phyloP scores from a whole-genome alignment of 208 protist genomes.

The Crithidia fasciculata region DNA sequence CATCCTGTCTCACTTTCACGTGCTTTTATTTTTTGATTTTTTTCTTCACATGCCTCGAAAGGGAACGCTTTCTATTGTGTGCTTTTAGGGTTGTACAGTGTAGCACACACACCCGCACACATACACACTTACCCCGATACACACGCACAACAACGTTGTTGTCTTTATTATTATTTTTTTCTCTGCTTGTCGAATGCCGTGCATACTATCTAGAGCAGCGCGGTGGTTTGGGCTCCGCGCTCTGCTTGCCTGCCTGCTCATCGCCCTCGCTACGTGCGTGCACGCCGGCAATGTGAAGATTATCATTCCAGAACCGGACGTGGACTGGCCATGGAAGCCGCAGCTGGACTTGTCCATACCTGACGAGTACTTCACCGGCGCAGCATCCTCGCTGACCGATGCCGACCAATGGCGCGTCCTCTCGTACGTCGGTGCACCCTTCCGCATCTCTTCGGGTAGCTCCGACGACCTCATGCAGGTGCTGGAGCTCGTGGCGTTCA shows the following conservation, averaged over 20 bases:
- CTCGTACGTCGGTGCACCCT: constrained; percentile 34
- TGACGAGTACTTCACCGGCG: constrained; percentile 13
- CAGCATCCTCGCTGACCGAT: background rate
- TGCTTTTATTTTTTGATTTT: background rate
- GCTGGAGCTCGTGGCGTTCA: constrained; percentile 24
- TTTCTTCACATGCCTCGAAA: background rate
- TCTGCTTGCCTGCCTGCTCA: background rate
- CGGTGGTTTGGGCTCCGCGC: background rate
- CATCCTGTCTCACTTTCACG: constrained; percentile 9
- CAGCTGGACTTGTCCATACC: constrained; percentile 16
- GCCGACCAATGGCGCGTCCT: constrained; percentile 37
- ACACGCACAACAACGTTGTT: background rate
- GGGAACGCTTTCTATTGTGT: background rate
- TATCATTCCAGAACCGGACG: background rate
- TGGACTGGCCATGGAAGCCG: constrained; percentile 25
- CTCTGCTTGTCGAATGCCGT: background rate
- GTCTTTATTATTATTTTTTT: background rate
- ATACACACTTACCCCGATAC: background rate
- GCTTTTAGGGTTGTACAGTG: background rate
- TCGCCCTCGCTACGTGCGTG: background rate
- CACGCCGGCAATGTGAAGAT: background rate
- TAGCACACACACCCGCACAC: background rate
- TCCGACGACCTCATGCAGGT: constrained; percentile 22
- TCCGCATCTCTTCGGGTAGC: constrained; percentile 15
- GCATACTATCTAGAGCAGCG: background rate